Base-by-base conservation (phyloP, 305 asterid species). In the Andrographis paniculata region DNA sequence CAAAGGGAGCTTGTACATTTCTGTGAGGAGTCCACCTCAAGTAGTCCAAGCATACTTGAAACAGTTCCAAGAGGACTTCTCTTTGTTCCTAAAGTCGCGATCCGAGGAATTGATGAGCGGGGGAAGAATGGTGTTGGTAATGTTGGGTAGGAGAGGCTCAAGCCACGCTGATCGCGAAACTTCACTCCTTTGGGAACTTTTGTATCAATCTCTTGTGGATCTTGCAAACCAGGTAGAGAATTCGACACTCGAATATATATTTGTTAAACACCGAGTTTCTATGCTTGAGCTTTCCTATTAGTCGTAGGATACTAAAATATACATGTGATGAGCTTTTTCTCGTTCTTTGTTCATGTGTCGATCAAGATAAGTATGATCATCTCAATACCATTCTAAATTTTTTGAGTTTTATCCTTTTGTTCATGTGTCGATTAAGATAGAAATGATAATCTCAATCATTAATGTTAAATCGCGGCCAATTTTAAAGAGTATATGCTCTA, bases 131-230 rank as follows among this genome's bases (percentile, higher is more conserved):
- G 84, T 78, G 52, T 58, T 91, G 11, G 68, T 80, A 19, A 36
- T 82, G 49, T 42, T 83, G 64, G 98, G 87, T 45, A 72, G 98
- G 42, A 24, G 42, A 15, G 72, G 78, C 0, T 49, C 66, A 1
- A 12, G 27, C 38, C 88, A 76, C 53, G 72, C 57, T 5, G 88
- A 77, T 30, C 59, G 89, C 53, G 87, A 82, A 24, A 76, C 66
- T 69, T 65, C 94, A 6, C 47, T 85, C 59, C 73, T 78, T 10
- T 89, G 94, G 96, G 79, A 82, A 53, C 52, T 86, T 35, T 79
- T 86, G 22, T 58, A 71, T 53, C 81, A 63, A 47, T 70, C 98
- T 16, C 64, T 89, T 27, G 63, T 79, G 36, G 53, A 35, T 42
- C 75, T 86, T 20, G 70, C 75, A 35, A 9, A 23, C 12, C 71